Base-by-base conservation (phyloP, 1,284 basidiomycete genomes). In the Takashimella koratensis region DNA sequence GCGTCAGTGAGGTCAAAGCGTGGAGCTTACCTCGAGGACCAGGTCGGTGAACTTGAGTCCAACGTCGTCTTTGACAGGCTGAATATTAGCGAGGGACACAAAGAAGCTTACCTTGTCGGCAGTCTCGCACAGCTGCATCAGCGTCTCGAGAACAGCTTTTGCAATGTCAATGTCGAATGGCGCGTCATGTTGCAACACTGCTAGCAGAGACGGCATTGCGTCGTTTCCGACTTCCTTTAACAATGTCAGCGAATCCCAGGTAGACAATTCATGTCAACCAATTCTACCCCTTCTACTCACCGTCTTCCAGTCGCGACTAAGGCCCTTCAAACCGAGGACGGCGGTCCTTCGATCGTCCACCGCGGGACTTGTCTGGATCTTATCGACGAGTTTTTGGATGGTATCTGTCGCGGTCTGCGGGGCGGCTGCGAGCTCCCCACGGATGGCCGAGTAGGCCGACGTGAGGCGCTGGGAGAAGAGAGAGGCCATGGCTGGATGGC, bases 271-370 rank as follows among this genome's bases (percentile, higher is more conserved):
- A 36, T 16, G 30, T 36, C 30, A n/a, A n/a, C 16, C 30, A 36
- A 8, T 36, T 16, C 16, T 36, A 8, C 8, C 16, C 30, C 30
- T 8, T 36, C 10, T 5, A 65, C 75, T 51, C 24, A 78, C 74
- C 56, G 84, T 81, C 71, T 89, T 93, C 80, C 89, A 92, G 76
- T 96, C 94, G 52, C 93, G 83, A 45, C 87, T 81, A 47, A 98
- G 83, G 13, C 93, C 93, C 73, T 98, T 98, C 63, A 98, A 82
- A 0, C 91, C 84, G 43, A 97, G 80, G 8, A 98, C 86, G 0
- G 94, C 88, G 19, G 94, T 94, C 49, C 91, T 83, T 62, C 94
- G 82, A 77, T 98, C 95, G 43, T 93, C 87, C 30, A 93, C 84
- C 30, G 89, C 83, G 0, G 88, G 86, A 2, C 87, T 84, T 12